Evolutionary conservation across 345 rosid genomes (phyloP).

Genomic region (Jatropha curcas): DNA sequence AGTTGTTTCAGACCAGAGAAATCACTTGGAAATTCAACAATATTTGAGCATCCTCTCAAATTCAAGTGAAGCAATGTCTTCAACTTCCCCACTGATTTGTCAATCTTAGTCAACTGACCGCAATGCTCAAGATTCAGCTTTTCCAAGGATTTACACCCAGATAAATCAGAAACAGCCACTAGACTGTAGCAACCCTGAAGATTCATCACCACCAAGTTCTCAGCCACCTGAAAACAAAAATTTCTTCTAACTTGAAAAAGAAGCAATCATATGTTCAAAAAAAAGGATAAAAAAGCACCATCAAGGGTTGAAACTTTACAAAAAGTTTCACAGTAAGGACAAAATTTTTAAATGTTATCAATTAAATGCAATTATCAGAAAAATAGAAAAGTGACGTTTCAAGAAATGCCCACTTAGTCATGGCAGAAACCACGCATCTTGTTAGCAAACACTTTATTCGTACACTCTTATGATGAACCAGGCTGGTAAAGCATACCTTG

Average conservation of each 20-base stretch:
- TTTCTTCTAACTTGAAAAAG: background rate
- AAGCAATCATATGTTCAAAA: too few species aligned
- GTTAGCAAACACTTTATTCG: too few species aligned
- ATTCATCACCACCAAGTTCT: constrained; percentile 46
- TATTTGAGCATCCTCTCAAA: constrained; percentile 36
- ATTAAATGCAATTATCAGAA: too few species aligned
- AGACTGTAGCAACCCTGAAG: constrained; percentile 40
- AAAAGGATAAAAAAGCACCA: too few species aligned
- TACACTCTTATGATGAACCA: too few species aligned
- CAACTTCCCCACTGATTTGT: constrained; percentile 43
- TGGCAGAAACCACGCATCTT: too few species aligned
- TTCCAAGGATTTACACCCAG: constrained; percentile 33
- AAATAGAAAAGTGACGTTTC: too few species aligned
- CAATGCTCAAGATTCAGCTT: constrained; percentile 45
- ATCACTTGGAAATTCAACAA: constrained; percentile 42
- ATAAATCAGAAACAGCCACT: constrained; percentile 43
- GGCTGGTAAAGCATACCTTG: constrained; percentile 28
- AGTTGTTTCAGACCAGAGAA: constrained; percentile 45
- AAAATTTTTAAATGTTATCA: too few species aligned
- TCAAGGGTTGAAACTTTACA: too few species aligned
- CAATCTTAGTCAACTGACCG: constrained; percentile 27
- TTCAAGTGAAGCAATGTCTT: constrained; percentile 37
- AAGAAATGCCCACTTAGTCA: too few species aligned
- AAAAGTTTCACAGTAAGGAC: too few species aligned
- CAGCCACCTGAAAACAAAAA: constrained; percentile 26